Conservation (phyloP, 163 green algal genomes). For the Prototheca wickerhamii region DNA sequence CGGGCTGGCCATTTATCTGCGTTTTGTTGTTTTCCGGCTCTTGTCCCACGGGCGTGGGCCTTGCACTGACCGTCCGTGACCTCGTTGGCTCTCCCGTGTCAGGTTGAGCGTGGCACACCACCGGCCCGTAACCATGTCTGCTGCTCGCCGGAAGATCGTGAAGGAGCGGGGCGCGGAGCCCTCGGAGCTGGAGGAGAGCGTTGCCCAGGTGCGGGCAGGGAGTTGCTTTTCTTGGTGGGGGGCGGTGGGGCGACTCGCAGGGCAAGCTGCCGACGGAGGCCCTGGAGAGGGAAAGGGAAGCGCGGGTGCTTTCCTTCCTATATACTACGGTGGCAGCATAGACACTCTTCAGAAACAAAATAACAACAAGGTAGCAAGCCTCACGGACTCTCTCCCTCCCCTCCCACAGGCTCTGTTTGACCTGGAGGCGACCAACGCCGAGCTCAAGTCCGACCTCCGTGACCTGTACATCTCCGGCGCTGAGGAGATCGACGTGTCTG, state of each 20-base stretch:
- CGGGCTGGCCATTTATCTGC: too few species aligned
- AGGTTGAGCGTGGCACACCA: not conserved
- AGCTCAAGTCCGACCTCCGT: conserved; percentile 95
- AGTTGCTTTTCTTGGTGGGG: too few species aligned
- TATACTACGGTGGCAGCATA: too few species aligned
- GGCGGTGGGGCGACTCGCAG: too few species aligned
- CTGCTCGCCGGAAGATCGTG: conserved; percentile 93
- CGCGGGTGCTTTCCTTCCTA: too few species aligned
- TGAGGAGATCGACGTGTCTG: conserved; percentile 81
- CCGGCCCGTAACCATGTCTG: conserved; percentile 35
- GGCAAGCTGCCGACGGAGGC: too few species aligned
- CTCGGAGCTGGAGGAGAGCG: conserved; percentile 91
- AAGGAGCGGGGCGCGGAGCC: conserved; percentile 90
- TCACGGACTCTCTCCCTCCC: not conserved
- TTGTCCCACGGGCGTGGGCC: too few species aligned
- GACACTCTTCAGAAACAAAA: too few species aligned
- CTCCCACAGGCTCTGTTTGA: conserved; percentile 93
- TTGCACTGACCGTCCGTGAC: too few species aligned
- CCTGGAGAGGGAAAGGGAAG: too few species aligned
- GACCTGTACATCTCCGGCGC: conserved; percentile 97
- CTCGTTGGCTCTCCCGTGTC: not conserved
- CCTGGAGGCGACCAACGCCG: conserved; percentile 94
- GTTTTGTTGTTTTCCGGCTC: too few species aligned
- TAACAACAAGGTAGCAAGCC: too few species aligned
- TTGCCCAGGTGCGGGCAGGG: conserved; percentile 91